phyloP scores from a whole-genome alignment of 768 basidiomycete species.

The Termitomyces sp. region DNA sequence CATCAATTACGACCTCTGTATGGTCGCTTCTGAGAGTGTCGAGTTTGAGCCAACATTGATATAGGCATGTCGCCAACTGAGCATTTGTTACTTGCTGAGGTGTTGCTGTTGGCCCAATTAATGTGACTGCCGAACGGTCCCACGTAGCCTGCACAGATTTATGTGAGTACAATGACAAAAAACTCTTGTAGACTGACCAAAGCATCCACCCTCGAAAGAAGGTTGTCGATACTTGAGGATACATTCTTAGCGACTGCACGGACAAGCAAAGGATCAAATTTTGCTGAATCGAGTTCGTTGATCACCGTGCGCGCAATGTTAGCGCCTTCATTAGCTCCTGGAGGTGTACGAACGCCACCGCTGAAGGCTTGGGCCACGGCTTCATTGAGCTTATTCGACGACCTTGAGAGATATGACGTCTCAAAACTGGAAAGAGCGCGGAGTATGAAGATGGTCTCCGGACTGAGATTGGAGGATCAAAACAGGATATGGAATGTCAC shows the following conservation, averaged over 20 bases:
- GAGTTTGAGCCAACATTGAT: constrained; percentile 69
- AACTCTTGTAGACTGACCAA: constrained; percentile 46
- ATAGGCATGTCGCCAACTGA: constrained; percentile 72
- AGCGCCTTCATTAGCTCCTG: constrained; percentile 70
- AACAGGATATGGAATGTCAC: neutral
- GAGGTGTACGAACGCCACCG: constrained; percentile 63
- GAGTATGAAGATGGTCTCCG: constrained; percentile 87
- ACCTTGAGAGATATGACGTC: constrained; percentile 81
- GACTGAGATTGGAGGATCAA: constrained; percentile 39
- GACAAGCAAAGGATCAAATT: constrained; percentile 88
- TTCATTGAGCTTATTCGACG: constrained; percentile 81
- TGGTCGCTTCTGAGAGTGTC: constrained; percentile 66
- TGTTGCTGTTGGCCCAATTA: constrained; percentile 75
- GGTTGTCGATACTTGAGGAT: constrained; percentile 60
- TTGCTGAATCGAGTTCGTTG: constrained; percentile 90
- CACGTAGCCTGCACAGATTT: constrained; percentile 50
- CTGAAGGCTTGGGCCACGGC: constrained; percentile 72
- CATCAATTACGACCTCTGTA: constrained; percentile 45
- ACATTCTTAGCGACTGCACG: constrained; percentile 74
- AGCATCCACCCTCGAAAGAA: constrained; percentile 57
- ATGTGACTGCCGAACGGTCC: constrained; percentile 72
- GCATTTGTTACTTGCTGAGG: constrained; percentile 76
- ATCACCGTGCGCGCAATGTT: constrained; percentile 71
- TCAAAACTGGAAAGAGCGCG: constrained; percentile 84
- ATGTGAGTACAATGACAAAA: neutral